Base-by-base conservation (phyloP, 2,329 filamentous ascomycete species). In the Hymenotorrendiella dingleyae region DNA sequence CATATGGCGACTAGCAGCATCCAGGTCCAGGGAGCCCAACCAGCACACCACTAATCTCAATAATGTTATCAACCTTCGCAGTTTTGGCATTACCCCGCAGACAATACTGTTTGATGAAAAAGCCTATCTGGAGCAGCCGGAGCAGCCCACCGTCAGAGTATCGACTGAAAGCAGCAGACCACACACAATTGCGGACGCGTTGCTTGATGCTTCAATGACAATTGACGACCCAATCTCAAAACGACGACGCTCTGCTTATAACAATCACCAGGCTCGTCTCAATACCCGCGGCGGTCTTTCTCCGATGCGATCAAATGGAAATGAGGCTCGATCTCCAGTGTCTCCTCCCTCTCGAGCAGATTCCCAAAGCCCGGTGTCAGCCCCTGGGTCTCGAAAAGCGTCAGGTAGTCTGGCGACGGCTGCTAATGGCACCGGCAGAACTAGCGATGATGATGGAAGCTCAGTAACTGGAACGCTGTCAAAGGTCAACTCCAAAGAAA, bases 81-180 rank as follows among this genome's bases (percentile, higher is more conserved):
- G 80, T 29, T 68, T 94, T 39, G 80, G 82, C 10, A 80, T 96
- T 23, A 85, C 82, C 2, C 84, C 86, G 3, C 87, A 95, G 59
- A 97, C 87, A 0, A 83, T 98, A 1, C 84, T 97, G 59, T 97
- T 97, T 57, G 89, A 96, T 53, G 88, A 90, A 42, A 77, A 79
- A 28, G 73, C 73, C 29, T 69, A 78, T 7, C 65, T 79, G 8
- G 71, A 69, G 17, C 65, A 67, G 34, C 59, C 63, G 2, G 43
- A 56, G 10, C 58, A 59, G 52, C 48, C 60, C 47, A 46, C 57
- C 20, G 55, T 67, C 47, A 53, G 58, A 30, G 64, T 66, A 12
- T 49, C 64, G 9, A 59, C 61, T 41, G 42, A 62, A 45, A 54
- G 62, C 40, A 53, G 58, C 22, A 55, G 61, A 42, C 63, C 62